A percentile compares a stretch with the other conserved stretches of the same genome.
These are phyloP conservation scores for Naganishia onofrii DNA, from an alignment of 768 basidiomycete species.

Conservation along the genomic window DNA sequence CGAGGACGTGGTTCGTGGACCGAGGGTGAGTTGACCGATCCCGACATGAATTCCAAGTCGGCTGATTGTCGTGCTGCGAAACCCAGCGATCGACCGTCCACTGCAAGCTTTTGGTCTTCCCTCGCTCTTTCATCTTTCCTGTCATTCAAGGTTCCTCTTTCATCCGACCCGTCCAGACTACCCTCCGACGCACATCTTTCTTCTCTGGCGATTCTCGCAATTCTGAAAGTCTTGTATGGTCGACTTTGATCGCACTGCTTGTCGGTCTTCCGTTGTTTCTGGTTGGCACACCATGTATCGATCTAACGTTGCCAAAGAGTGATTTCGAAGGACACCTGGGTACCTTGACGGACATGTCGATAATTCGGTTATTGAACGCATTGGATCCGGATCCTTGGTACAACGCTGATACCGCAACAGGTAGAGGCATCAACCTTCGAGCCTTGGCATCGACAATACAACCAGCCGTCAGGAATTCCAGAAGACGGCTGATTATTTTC, in stretches of 20 bases:
- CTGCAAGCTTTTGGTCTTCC: background rate
- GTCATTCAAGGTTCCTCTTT: slow-evolving; percentile 65
- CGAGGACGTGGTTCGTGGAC: slow-evolving; percentile 37
- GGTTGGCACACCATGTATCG: slow-evolving; percentile 67
- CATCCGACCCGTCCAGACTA: slow-evolving; percentile 58
- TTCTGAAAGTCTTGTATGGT: slow-evolving; percentile 65
- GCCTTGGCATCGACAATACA: slow-evolving; percentile 45
- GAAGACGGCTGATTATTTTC: slow-evolving; percentile 67
- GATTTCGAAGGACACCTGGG: slow-evolving; percentile 64
- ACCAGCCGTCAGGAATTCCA: slow-evolving; percentile 52
- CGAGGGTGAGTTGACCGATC: slow-evolving; percentile 30
- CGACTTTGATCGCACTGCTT: slow-evolving; percentile 68
- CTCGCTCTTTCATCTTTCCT: slow-evolving; percentile 62
- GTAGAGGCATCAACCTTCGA: slow-evolving; percentile 25
- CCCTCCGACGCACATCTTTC: slow-evolving; percentile 72
- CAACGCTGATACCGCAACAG: slow-evolving; percentile 50
- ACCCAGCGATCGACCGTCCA: background rate
- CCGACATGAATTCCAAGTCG: background rate
- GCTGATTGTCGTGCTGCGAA: background rate
- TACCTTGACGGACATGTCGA: slow-evolving; percentile 69
- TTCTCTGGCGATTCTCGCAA: slow-evolving; percentile 69
- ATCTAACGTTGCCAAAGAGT: slow-evolving; percentile 56
- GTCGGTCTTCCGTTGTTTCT: slow-evolving; percentile 72
- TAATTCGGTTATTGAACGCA: slow-evolving; percentile 69
- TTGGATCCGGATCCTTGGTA: slow-evolving; percentile 51